Base-by-base conservation (phyloP, 352 stramenopile genomes). In the Globisporangium iwayamae region DNA sequence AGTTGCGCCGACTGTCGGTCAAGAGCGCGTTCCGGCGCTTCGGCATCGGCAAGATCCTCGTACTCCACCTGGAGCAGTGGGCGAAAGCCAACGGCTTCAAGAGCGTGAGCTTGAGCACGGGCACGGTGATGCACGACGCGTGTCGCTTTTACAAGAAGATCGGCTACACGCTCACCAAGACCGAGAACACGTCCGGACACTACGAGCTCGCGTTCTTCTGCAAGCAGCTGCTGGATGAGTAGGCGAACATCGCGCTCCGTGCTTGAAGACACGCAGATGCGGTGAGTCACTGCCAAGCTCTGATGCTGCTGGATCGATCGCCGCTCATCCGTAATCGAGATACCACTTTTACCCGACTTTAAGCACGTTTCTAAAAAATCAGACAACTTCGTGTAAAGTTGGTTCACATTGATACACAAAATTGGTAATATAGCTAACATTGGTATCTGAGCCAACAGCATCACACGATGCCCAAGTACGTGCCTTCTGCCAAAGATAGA, bases 1-100 rank as follows among this genome's bases (percentile, higher is more conserved):
- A 79, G 54, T 55, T 79, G 50, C 69, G 72, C 13, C 72, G 72
- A 3, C 13, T 79, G 55, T 72, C 66, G 9, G 63, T 78, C 32
- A 68, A 68, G 32, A 25, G 45, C 16, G 56, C 47, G 4, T 71
- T 63, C 41, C 65, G 69, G 2, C 65, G 68, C 34, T 67, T 63
- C 41, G 71, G 71, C 16, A n/a, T 78, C 20, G 71, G 59, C 34
- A 56, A 62, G n/a, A 36, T 62, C 30, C 63, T 76, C 18, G 57
- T 76, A 14, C 20, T 43, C 4, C 51, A 69, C 22, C 28, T 73
- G 16, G 70, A 76, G 41, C 4, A 25, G 13, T 76, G 66, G 66
- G 67, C 62, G 2, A 45, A 28, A 10, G 20, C 14, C 3, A 52
- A 65, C 18, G 56, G 63, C 4, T 71, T 63, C 28, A 28, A 34